phyloP scores from a whole-genome alignment of 192 early-diverging fungal species.

The Lobosporangium transversale region DNA sequence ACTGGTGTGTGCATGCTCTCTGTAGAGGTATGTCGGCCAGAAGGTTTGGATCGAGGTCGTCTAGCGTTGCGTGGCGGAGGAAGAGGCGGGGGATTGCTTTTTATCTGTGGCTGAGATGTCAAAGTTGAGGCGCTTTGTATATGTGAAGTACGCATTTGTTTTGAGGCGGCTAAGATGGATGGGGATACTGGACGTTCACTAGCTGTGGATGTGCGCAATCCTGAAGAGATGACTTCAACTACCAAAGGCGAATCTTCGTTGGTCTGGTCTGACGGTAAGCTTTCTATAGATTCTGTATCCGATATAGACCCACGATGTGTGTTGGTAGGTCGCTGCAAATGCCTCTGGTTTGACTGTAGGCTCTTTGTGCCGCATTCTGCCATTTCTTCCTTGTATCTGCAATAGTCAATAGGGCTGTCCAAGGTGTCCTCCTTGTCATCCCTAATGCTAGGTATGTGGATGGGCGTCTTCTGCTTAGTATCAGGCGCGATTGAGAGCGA shows the following conservation, averaged over 20 bases:
- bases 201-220: constrained; percentile 11
- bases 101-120: constrained; percentile 6
- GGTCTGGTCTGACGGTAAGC: neutral
- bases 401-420: constrained; percentile 12
- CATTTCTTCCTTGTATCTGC: constrained; percentile 22
- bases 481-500: too few relatives aligned
- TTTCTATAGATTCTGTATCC: neutral
- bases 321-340: neutral
- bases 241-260: constrained; percentile 18
- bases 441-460: neutral
- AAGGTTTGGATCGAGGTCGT: constrained; percentile 42
- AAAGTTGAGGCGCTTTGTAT: neutral
- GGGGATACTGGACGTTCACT: neutral
- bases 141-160: too few relatives aligned
- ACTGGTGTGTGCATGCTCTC: constrained; percentile 3
- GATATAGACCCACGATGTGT: neutral
- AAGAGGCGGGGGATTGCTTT: constrained; percentile 20
- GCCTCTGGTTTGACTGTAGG: neutral
- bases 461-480: too few relatives aligned
- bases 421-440: neutral
- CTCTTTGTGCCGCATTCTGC: constrained; percentile 4
- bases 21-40: constrained; percentile 17
- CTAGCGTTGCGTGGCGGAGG: constrained; percentile 45
- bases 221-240: constrained; percentile 39
- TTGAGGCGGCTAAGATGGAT: neutral